Evolutionary conservation across 257 asterid species (phyloP), one percentile per base, ranked within the genome.

Genomic region (Solanum etuberosum): DNA sequence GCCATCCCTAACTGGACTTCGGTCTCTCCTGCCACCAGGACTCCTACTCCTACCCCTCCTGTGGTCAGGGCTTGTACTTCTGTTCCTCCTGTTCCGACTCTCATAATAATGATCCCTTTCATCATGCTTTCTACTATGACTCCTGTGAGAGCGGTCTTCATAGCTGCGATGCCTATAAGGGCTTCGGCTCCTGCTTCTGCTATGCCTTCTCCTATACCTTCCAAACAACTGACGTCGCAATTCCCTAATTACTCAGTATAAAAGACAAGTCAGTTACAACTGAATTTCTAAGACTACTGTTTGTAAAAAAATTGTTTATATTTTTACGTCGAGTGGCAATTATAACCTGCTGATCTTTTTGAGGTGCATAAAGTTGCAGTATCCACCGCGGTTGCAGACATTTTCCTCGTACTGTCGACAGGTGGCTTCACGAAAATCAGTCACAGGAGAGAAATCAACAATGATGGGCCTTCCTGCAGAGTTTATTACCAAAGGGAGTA

Each of bases 361-460:
- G 91, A 95, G 97, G 91, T 96, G 99, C 99, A 97, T 97, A 89
- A 97, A 97, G 89, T 97, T 97, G 91, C 99, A 97, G 92, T 97
- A 96, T n/a, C 99, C 99, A 89, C 99, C 98, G 87, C 99, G 99
- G 89, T 93, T 95, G 91, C 99, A 97, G 81, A 95, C 91, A 78
- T 95, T 94, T 89, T 97, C 99, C 91, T 97, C 99, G 23, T 97
- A 97, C 91, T 97, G 99, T 93, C 99, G 90, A 88, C 99, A 97
- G 43, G 99, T 97, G 72, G 99, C 99, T 87, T 97, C 99, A 90
- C 98, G 98, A 72, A 97, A 94, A 91, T 96, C 99, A 27, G 99
- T 97, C 86, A 95, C 99, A 0, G 99, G 99, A 37, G 99, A 97
- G 92, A 96, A 95, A 89, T 97, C 99, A 84, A 97, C 94, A 88